Conservation (phyloP, 805 yeast genomes). For the Zygosaccharomyces bisporus region DNA sequence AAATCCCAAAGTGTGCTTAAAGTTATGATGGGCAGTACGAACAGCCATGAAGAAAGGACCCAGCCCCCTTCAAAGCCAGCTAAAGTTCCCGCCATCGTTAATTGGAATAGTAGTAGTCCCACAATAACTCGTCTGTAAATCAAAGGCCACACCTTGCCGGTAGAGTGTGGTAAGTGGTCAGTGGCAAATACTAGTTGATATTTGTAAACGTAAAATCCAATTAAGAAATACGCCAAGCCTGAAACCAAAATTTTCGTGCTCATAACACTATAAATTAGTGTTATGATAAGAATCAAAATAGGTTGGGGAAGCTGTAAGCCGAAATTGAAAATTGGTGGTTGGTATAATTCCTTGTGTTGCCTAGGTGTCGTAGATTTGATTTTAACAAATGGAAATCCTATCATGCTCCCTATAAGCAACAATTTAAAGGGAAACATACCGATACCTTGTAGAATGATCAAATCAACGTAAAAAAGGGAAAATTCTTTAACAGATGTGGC, state of each 20-base stretch:
- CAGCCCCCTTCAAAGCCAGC: conserved; percentile 76
- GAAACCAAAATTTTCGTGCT: conserved; percentile 83
- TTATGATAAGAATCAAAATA: conserved; percentile 74
- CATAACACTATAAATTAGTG: conserved; percentile 82
- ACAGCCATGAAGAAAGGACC: conserved; percentile 61
- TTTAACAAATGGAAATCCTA: conserved; percentile 67
- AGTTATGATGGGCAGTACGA: conserved; percentile 74
- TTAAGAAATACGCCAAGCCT: conserved; percentile 75
- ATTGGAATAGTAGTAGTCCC: conserved; percentile 79
- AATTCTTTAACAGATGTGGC: conserved; percentile 78
- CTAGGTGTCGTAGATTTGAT: conserved; percentile 74
- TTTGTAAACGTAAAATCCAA: conserved; percentile 87
- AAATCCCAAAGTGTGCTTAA: conserved; percentile 70
- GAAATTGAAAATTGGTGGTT: conserved; percentile 89
- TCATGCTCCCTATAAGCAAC: conserved; percentile 72
- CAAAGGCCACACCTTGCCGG: conserved; percentile 94
- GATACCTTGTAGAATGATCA: conserved; percentile 73
- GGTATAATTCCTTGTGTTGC: conserved; percentile 68
- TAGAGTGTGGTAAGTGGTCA: conserved; percentile 94
- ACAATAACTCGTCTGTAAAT: conserved; percentile 76
- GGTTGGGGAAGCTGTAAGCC: conserved; percentile 93
- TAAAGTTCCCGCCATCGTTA: conserved; percentile 89
- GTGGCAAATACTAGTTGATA: conserved; percentile 86
- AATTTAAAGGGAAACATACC: conserved; percentile 89
- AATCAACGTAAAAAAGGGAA: conserved; percentile 85